Evolutionary conservation across 768 basidiomycete genomes (phyloP), one percentile per base, ranked within the genome.

Genomic region (Naganishia kalamii): DNA sequence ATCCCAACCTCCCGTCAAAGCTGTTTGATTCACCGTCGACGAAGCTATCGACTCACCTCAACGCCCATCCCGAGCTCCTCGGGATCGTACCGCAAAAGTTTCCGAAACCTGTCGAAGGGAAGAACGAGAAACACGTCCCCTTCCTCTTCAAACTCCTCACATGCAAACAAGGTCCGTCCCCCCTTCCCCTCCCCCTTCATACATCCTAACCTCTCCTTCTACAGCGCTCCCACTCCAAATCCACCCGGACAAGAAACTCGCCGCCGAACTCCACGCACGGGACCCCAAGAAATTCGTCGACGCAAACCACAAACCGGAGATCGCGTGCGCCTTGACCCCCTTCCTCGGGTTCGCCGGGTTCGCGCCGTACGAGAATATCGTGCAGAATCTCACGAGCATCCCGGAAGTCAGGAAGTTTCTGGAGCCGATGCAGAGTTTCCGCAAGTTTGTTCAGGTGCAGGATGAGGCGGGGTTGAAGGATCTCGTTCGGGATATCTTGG

Each of bases 261-360:
- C 75, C 4, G 67, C 71, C 40, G 64, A 71, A 35, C 62, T 76
- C 37, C 70, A 76, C 67, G 62, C 69, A 43, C 47, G 71, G 33
- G 66, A 74, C 43, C 75, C 75, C 15, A 68, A 71, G 29, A 66
- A 76, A 44, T 75, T 72, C 59, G 67, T 70, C 1, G 68, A 69
- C 66, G 63, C 62, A n/a, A 76, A 76, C 60, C 75, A 76, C 61
- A 76, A 76, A 65, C 75, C 75, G 40, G 75, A 76, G 46, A 76
- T 76, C 47, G 91, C 92, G 12, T 82, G 97, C 30, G 94, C 94
- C 0, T 78, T 98, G 62, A 92, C 92, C 0, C 84, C 86, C 7
- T 98, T 98, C 81, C 81, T 81, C 47, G 94, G 89, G 1, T 81
- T 98, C 71, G 96, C 92, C 72, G 92, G 92, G 21, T 97, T 98